Evolutionary conservation across 345 rosid species (phyloP).

Genomic region (Xanthoceras sorbifolium): DNA sequence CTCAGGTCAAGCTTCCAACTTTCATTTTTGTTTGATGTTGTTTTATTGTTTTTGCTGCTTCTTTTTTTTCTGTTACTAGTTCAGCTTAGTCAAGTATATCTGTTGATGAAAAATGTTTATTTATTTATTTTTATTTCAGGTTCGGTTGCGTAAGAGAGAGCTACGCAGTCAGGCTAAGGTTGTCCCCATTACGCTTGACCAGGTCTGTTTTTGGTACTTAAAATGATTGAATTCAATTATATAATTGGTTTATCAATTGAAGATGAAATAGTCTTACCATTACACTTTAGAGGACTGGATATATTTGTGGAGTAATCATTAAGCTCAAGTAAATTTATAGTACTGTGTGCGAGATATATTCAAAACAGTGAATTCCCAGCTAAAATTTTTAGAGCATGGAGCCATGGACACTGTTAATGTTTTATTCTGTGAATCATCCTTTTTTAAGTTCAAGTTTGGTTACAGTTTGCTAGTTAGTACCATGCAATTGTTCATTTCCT

Average conservation of each 20-base stretch:
- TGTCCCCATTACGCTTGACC: constrained; percentile 89
- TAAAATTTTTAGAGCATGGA: background rate
- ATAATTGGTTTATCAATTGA: background rate
- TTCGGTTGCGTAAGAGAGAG: constrained; percentile 75
- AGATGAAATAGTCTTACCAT: background rate
- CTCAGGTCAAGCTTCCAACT: constrained; percentile 51
- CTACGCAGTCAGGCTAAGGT: constrained; percentile 68
- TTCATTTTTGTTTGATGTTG: background rate
- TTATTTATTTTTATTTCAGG: constrained; percentile 40
- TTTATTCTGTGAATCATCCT: background rate
- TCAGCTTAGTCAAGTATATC: too few species aligned
- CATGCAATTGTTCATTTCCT: background rate
- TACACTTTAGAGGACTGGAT: background rate
- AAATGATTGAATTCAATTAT: too few species aligned
- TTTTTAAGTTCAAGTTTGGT: background rate
- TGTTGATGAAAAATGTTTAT: background rate
- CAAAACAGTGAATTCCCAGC: background rate
- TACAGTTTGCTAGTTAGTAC: background rate
- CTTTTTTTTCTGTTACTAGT: background rate
- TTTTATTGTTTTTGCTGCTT: background rate
- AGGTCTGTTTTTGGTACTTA: constrained; percentile 42
- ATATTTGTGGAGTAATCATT: background rate
- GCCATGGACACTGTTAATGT: background rate
- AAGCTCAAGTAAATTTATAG: background rate
- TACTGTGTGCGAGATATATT: background rate